Conservation (phyloP, 805 yeast genomes). For the Wickerhamiella brachini region DNA sequence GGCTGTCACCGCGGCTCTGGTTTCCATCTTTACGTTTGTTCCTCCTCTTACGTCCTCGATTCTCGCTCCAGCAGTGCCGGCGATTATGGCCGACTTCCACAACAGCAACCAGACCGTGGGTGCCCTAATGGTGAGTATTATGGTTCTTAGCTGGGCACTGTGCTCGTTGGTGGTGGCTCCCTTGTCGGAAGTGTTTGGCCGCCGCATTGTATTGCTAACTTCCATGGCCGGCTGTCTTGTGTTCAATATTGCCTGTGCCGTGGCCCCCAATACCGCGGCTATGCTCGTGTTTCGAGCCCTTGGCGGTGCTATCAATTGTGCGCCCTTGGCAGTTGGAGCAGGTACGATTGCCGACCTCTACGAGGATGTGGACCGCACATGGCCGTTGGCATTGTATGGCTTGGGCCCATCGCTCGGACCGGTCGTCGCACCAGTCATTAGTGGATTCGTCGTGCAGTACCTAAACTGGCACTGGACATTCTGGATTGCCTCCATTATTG, state of each 20-base stretch:
- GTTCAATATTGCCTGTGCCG: slow-evolving; percentile 42
- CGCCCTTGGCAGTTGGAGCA: slow-evolving; percentile 56
- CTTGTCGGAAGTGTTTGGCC: slow-evolving; percentile 51
- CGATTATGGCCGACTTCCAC: slow-evolving; percentile 33
- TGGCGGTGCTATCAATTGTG: slow-evolving; percentile 56
- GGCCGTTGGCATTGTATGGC: slow-evolving; percentile 43
- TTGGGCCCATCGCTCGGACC: slow-evolving; percentile 53
- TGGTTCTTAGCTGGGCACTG: slow-evolving; percentile 55
- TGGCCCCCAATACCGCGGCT: slow-evolving; percentile 41
- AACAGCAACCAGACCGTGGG: slow-evolving; percentile 31
- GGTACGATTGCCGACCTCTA: slow-evolving; percentile 54
- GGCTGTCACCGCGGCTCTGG: slow-evolving; percentile 32
- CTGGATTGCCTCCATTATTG: slow-evolving; percentile 41
- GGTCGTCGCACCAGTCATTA: slow-evolving; percentile 31
- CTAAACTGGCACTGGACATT: slow-evolving; percentile 52
- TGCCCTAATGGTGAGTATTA: slow-evolving; percentile 46
- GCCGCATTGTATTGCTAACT: slow-evolving; percentile 39
- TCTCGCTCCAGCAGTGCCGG: slow-evolving; percentile 43
- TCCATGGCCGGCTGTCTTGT: slow-evolving; percentile 34
- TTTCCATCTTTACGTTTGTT: slow-evolving; percentile 41
- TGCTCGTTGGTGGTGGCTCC: slow-evolving; percentile 59
- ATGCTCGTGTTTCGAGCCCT: slow-evolving; percentile 45
- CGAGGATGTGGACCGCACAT: slow-evolving; percentile 35
- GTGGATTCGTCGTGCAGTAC: slow-evolving; percentile 42
- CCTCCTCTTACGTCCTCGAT: slow-evolving; percentile 53